Base-by-base conservation (phyloP, 371 early-diverging fungal species). In the Syncephalis plumigaleata region DNA sequence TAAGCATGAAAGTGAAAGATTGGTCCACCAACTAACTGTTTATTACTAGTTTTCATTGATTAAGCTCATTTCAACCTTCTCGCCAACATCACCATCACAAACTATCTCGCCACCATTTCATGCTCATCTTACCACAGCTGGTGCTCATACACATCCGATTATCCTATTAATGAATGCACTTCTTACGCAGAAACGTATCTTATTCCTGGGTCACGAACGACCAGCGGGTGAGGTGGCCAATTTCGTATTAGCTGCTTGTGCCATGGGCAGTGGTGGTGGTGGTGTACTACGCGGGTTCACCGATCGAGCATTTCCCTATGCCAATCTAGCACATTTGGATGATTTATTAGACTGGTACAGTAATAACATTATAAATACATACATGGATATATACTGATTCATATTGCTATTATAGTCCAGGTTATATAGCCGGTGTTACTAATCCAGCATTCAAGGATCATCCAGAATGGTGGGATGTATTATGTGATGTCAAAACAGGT, bases 381-480 rank as follows among this genome's bases (percentile, higher is more conserved):
- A n/a, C n/a, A n/a, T n/a, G n/a, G n/a, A n/a, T n/a, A 44, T 27
- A 27, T 0, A 20, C 26, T 18, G 22, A 40, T 38, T 40, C 31
- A 13, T 45, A 22, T 26, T 23, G 24, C n/a, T n/a, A 27, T 15
- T 44, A 44, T 39, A 84, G 84, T 44, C 77, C 87, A 27, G 93
- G 91, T 0, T 93, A 83, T 57, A 90, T 95, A 62, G 96, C 96
- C 2, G 96, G 96, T 17, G 92, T 91, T 3, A 88, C 93, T 0
- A 93, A 95, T 64, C 90, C 91, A 16, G 74, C 87, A 0, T 90
- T 91, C 60, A 90, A 91, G 54, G 87, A 88, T 52, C 82, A 90
- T 44, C 73, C 82, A 9, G 68, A 75, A 42, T 91, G 93, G 92
- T 95, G 93, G 93, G 96, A 95, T 61, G 77, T 95, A 2, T 65